Evolutionary conservation across 1,284 basidiomycete genomes (phyloP).

Genomic region (Grifola frondosa): DNA sequence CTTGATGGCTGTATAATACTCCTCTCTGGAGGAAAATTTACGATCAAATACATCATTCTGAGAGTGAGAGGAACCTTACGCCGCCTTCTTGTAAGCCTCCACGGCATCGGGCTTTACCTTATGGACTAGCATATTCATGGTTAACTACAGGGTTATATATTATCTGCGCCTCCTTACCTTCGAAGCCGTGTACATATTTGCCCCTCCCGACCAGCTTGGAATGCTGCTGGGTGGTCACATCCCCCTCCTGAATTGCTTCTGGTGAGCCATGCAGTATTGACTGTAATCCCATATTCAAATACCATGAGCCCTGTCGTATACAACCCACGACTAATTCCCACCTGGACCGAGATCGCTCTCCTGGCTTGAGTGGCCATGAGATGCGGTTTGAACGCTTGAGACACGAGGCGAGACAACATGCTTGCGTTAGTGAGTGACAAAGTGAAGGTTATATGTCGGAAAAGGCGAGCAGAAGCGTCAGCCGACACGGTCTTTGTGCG

Average conservation of each 20-base stretch:
- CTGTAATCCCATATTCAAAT: conserved; percentile 13
- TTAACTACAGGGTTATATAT: conserved; percentile 2
- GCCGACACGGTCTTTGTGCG: conserved; percentile 6
- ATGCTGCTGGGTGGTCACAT: conserved; percentile 75
- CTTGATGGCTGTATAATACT: conserved; percentile 78
- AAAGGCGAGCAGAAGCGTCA: conserved; percentile 3
- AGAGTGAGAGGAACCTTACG: conserved; percentile 51
- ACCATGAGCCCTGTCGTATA: conserved; percentile 16
- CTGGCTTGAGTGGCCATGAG: conserved; percentile 28
- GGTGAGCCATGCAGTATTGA: conserved; percentile 72
- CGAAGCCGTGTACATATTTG: conserved; percentile 87
- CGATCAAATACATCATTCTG: conserved; percentile 6
- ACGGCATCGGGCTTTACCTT: conserved; percentile 77
- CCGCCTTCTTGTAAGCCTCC: conserved; percentile 83
- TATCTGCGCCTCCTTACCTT: conserved; percentile 54
- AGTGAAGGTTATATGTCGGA: conserved; percentile 6
- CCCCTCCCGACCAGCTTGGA: conserved; percentile 83
- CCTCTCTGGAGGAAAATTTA: conserved; percentile 50
- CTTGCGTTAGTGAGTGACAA: conserved; percentile 3
- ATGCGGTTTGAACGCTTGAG: conserved; percentile 26
- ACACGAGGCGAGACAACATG: conserved; percentile 31
- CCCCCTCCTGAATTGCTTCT: conserved; percentile 81
- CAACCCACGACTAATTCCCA: conserved; percentile 25
- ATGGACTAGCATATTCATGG: conserved; percentile 55
- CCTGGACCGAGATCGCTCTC: conserved; percentile 64